Evolutionary conservation across 179 eudicot genomes (phyloP), one percentile per base, ranked within the genome.

Genomic region (Gypsophila paniculata): DNA sequence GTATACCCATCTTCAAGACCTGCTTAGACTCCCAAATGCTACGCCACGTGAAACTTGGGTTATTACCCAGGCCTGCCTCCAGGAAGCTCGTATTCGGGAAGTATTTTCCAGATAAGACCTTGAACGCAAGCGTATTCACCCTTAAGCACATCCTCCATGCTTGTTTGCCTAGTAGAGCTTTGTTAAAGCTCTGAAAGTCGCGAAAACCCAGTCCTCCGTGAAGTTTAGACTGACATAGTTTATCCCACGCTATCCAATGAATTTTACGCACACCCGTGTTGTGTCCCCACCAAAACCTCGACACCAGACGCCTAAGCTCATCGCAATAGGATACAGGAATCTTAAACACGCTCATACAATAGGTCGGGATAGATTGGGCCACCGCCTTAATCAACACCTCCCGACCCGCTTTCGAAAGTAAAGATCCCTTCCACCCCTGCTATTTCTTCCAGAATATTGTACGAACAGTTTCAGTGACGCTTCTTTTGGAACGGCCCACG

Each of bases 311-410:
- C 18, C 34, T 2, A 1, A 59, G 1, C 4, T 59, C 34, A 5
- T 59, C 34, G 5, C 10, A 64, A 4, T 36, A n/a, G 0, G 18
- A 2, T 15, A 7, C 8, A 0, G 23, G 68, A 6, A 64, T 11
- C 12, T 64, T 64, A n/a, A 64, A 64, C 5, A 64, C 51, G 23
- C 68, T 64, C 51, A 64, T 64, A 11, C 48, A 17, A 18, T 36
- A 64, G n/a, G 68, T n/a, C n/a, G n/a, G n/a, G n/a, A n/a, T n/a
- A n/a, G n/a, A n/a, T n/a, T n/a, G n/a, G n/a, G n/a, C n/a, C 15
- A 18, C 49, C 11, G 48, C 49, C 22, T 64, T 64, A 36, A 64
- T 64, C 2, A 64, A 3, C 2, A 39, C 51, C 22, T 64, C 68
- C 26, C n/a, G 36, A 34, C 68, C 49, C 8, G 49, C 68, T 9